phyloP scores from a whole-genome alignment of 345 rosid species.

The Capsella bursapastoris region DNA sequence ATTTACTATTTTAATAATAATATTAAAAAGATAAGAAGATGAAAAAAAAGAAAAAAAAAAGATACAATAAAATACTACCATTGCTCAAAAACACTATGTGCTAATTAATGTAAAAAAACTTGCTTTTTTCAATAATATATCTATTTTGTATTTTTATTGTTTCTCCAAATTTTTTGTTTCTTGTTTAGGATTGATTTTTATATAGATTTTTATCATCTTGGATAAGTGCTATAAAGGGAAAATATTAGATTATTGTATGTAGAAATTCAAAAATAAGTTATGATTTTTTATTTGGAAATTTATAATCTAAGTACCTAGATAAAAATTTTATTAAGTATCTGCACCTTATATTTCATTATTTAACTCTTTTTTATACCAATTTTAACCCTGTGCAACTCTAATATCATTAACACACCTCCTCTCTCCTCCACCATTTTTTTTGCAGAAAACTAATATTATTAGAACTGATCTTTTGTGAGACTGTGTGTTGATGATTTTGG shows the following conservation, averaged over 20 bases:
- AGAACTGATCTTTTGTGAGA: no score
- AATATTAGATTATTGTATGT: slow-evolving; percentile 2
- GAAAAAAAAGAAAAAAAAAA: slow-evolving; percentile 23
- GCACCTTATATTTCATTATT: no score
- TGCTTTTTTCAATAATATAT: background rate
- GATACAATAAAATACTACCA: slow-evolving; percentile 23
- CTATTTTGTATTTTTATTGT: background rate
- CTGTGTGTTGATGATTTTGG: no score
- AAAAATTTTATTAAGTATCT: no score
- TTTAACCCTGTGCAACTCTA: no score
- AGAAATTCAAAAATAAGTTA: background rate
- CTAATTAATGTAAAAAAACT: slow-evolving; percentile 34
- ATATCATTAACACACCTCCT: no score
- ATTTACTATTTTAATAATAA: slow-evolving; percentile 25
- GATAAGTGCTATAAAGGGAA: slow-evolving; percentile 24
- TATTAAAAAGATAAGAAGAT: background rate
- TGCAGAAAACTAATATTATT: no score
- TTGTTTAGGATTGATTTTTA: slow-evolving; percentile 32
- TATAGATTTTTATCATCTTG: slow-evolving; percentile 24
- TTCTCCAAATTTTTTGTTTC: slow-evolving; percentile 17
- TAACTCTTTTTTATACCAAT: no score
- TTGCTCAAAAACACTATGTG: slow-evolving; percentile 20
- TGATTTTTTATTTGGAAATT: no score
- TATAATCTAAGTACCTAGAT: no score
- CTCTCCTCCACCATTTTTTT: no score